phyloP scores from a whole-genome alignment of 768 basidiomycete species.

The Phlebiopsis gigantea region DNA sequence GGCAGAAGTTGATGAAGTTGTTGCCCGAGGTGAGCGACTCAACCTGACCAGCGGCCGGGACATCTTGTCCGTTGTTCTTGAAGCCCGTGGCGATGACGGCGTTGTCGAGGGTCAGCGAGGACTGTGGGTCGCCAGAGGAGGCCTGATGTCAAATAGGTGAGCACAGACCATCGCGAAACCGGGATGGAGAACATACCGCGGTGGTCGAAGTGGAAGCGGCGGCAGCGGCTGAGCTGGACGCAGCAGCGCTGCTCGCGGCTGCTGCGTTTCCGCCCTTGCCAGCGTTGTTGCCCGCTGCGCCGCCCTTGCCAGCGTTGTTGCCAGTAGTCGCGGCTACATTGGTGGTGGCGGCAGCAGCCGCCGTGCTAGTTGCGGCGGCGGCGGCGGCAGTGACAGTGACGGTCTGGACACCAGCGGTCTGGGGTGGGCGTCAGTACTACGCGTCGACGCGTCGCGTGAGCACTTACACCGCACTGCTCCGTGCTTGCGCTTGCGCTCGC shows the following conservation, averaged over 20 bases:
- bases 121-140: conserved; percentile 15
- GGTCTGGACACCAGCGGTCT: conserved; percentile 22
- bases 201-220: no score
- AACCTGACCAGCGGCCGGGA: conserved; percentile 41
- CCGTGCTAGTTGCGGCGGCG: conserved; percentile 12
- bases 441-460: background rate
- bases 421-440: conserved; percentile 12
- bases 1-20: conserved; percentile 65
- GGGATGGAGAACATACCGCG: no score
- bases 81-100: conserved; percentile 41
- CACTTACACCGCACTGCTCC: conserved; percentile 6
- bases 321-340: conserved; percentile 12
- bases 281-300: conserved; percentile 11
- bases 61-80: conserved; percentile 15
- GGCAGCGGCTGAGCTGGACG: conserved; percentile 12
- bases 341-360: conserved; percentile 15
- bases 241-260: background rate
- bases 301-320: conserved; percentile 14
- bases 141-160: no score
- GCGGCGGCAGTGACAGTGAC: conserved; percentile 36
- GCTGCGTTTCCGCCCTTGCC: conserved; percentile 13
- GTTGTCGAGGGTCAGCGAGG: conserved; percentile 33
- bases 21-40: conserved; percentile 48
- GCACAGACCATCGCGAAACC: no score
- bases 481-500: background rate